Percentiles rank a stretch among this genome's conserved stretches.
Evolutionary conservation across 2,329 filamentous ascomycete genomes (phyloP).

Genomic region (Alternaria gansuensis): DNA sequence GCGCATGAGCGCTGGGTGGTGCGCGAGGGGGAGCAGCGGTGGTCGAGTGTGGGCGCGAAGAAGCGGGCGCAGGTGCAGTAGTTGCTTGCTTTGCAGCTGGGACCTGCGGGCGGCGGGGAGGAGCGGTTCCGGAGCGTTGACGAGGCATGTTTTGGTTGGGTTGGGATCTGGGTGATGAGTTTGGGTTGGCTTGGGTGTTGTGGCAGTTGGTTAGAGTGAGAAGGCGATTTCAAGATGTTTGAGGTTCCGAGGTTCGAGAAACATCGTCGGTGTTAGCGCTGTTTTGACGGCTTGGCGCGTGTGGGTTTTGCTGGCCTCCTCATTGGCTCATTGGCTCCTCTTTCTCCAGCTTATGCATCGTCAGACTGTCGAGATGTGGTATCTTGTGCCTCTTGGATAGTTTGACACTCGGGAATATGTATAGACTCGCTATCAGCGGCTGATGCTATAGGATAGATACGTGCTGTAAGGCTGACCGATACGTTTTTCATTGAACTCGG

Average conservation of each 20-base stretch:
- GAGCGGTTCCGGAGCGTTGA: constrained; percentile 58
- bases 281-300: constrained; percentile 25
- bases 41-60: constrained; percentile 70
- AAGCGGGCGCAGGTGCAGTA: constrained; percentile 58
- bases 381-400: too few relatives aligned
- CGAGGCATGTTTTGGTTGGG: constrained; percentile 56
- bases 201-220: constrained; percentile 6
- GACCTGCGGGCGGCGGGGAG: constrained; percentile 55
- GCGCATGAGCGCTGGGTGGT: constrained; percentile 55
- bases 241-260: constrained; percentile 41
- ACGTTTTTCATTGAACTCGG: too few relatives aligned
- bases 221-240: constrained; percentile 31
- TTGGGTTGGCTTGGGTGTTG: constrained; percentile 12
- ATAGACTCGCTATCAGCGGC: too few relatives aligned
- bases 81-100: constrained; percentile 60
- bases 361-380: background rate
- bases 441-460: too few relatives aligned
- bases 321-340: constrained; percentile 7
- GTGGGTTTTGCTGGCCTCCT: constrained; percentile 13
- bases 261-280: constrained; percentile 36
- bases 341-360: constrained; percentile 1
- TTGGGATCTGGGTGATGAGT: constrained; percentile 3
- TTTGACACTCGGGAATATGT: too few relatives aligned
- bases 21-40: constrained; percentile 58
- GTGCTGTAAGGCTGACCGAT: too few relatives aligned